phyloP scores from a whole-genome alignment of 2,329 filamentous ascomycete genomes.

The Trichoderma asperellum region DNA sequence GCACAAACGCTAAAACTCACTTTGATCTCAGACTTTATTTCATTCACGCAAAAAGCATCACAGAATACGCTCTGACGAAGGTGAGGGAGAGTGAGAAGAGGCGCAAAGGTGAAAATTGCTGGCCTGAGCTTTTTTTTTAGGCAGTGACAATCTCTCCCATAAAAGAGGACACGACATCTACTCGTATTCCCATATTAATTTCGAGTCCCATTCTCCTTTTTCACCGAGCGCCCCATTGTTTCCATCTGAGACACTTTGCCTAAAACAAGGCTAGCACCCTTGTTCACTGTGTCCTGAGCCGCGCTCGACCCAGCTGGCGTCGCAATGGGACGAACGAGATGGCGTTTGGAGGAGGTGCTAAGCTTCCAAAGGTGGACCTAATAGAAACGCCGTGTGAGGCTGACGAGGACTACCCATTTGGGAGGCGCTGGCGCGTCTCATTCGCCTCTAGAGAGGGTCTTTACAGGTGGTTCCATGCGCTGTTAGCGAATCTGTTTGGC shows the following conservation, averaged over 20 bases:
- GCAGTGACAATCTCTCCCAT: background rate
- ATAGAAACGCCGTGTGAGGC: constrained; percentile 12
- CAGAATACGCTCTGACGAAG: background rate
- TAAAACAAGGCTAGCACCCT: constrained; percentile 23
- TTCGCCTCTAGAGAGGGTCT: constrained; percentile 22
- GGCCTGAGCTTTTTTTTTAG: background rate
- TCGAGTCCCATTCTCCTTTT: constrained; percentile 9
- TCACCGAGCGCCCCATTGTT: constrained; percentile 13
- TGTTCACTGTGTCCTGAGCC: background rate
- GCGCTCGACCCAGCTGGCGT: constrained; percentile 15
- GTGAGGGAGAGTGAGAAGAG: background rate
- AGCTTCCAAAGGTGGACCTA: background rate
- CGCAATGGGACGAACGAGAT: background rate
- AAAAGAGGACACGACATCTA: constrained; percentile 20
- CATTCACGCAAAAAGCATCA: constrained; percentile 13
- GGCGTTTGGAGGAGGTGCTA: background rate
- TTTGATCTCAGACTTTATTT: background rate
- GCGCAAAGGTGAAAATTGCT: background rate
- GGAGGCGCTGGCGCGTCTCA: constrained; percentile 21
- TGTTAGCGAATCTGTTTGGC: background rate
- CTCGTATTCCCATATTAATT: constrained; percentile 2
- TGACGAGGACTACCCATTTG: constrained; percentile 24
- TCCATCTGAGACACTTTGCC: constrained; percentile 19
- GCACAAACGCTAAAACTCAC: constrained; percentile 20
- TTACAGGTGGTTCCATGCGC: background rate